phyloP scores from a whole-genome alignment of 805 yeast genomes.

The Pichia paraexigua region DNA sequence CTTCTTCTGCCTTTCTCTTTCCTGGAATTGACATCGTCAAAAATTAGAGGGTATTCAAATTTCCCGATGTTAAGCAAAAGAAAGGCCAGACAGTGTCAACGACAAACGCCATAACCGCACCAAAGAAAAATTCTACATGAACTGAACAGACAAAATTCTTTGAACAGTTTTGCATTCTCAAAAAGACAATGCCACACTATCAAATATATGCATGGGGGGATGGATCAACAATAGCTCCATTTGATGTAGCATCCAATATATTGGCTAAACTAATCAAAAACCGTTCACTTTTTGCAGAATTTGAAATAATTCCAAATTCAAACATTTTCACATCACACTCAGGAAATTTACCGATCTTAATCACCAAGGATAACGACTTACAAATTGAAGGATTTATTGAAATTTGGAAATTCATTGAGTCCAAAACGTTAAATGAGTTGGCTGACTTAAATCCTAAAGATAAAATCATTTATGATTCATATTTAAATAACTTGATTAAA shows the following conservation, averaged over 20 bases:
- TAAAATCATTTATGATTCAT: background rate
- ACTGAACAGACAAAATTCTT: background rate
- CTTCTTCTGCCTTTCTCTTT: slow-evolving; percentile 1
- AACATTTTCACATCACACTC: slow-evolving; percentile 47
- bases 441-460: background rate
- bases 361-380: slow-evolving; percentile 20
- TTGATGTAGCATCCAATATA: slow-evolving; percentile 48
- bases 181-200: background rate
- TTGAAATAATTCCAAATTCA: slow-evolving; percentile 44
- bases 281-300: slow-evolving; percentile 18
- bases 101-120: background rate
- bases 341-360: slow-evolving; percentile 38
- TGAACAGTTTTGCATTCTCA: background rate
- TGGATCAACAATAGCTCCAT: slow-evolving; percentile 30
- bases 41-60: background rate
- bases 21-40: background rate
- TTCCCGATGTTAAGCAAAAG: background rate
- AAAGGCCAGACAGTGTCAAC: background rate
- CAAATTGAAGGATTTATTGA: slow-evolving; percentile 4
- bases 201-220: slow-evolving; percentile 40
- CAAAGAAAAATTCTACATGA: background rate
- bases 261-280: slow-evolving; percentile 33
- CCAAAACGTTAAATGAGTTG: background rate
- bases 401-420: slow-evolving; percentile 1
- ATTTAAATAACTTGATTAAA: background rate